Base-by-base conservation (phyloP, 2,329 filamentous ascomycete genomes). In the Thielaviopsis euricoi region DNA sequence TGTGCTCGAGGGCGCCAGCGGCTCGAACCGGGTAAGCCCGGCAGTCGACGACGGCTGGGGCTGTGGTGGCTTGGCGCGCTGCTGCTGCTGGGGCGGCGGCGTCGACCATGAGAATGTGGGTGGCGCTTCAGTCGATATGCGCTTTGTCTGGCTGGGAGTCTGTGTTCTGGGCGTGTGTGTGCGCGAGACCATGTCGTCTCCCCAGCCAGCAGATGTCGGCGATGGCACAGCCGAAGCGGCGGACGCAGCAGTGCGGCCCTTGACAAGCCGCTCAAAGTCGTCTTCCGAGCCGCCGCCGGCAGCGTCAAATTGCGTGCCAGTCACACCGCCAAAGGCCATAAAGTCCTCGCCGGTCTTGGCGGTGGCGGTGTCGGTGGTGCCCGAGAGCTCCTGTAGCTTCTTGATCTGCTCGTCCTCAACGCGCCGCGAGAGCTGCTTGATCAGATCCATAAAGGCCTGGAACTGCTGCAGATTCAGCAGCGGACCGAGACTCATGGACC, bases 401-500 rank as follows among this genome's bases (percentile, higher is more conserved):
- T 82, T 84, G 6, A 79, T 86, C 65, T 97, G 93, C 67, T 97
- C 93, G 19, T 85, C 81, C 67, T 98, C 91, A 37, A 98, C 87
- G 58, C 83, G 82, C 19, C 77, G 73, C 0, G 89, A 94, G 4
- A 96, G 73, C 0, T 73, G 78, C 68, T 88, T 94, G 70, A 97
- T 94, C 52, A 95, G 76, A 4, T 82, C 75, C 89, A 97, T 96
- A 68, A 94, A 97, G 0, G 80, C 75, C 67, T 89, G 86, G 67
- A 98, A 98, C 67, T 91, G 91, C 60, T 85, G 78, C 7, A 97
- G 76, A 65, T 95, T 85, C 5, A 98, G 80, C 29, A 98, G 73
- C 0, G 93, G 93, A 0, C 93, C 93, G 3, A 98, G 75, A 65
- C 85, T 89, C 81, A 97, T 96, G 63, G 73, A 81, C 93, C 93